Evolutionary conservation across 305 asterid genomes (phyloP).

Genomic region (Salvia sclarea): DNA sequence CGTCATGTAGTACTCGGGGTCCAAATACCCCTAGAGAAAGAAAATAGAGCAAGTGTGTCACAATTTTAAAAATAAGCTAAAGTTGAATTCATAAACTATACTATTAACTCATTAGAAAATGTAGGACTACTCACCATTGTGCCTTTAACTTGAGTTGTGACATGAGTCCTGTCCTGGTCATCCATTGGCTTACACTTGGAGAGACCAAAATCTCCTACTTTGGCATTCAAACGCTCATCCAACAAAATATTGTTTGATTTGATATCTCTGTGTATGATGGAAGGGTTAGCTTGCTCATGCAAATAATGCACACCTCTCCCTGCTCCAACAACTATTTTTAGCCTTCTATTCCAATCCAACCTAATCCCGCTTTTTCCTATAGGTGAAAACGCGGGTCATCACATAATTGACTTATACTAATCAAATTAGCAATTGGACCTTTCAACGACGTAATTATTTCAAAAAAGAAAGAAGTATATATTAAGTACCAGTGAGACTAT

Average conservation of each 20-base stretch:
- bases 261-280: constrained; percentile 67
- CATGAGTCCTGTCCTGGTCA: constrained; percentile 48
- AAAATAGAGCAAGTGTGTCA: neutral
- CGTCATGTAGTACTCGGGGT: constrained; percentile 74
- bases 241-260: constrained; percentile 60
- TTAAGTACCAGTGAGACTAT: constrained; percentile 55
- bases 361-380: constrained; percentile 55
- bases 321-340: constrained; percentile 58
- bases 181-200: constrained; percentile 55
- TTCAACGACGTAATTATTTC: too few species aligned
- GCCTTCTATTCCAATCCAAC: constrained; percentile 67
- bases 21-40: constrained; percentile 60
- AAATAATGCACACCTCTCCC: constrained; percentile 63
- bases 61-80: neutral
- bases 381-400: too few species aligned
- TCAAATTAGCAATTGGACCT: neutral
- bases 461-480: neutral
- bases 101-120: too few species aligned
- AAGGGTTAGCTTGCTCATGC: constrained; percentile 66
- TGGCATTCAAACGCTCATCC: constrained; percentile 55
- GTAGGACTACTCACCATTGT: constrained; percentile 72
- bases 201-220: constrained; percentile 77
- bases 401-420: neutral
- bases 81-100: too few species aligned
- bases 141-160: constrained; percentile 71